These are phyloP conservation scores for Orbilia oligospora DNA, from an alignment of 2,329 filamentous ascomycete genomes.

Conservation along the genomic window DNA sequence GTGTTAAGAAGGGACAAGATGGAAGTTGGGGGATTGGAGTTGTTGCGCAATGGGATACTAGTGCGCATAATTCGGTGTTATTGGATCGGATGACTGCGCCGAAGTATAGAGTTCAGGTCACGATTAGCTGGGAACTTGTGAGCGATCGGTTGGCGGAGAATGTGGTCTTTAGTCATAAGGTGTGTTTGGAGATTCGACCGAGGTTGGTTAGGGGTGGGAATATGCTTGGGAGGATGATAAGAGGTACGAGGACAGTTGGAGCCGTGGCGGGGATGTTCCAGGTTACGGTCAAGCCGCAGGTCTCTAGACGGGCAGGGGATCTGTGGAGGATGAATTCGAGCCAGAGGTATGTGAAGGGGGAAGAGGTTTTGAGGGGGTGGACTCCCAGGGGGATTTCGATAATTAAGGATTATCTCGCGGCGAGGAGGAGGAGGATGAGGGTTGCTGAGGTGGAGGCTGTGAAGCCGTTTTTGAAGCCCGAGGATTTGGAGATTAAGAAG, in stretches of 20 bases:
- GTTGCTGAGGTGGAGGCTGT: conserved; percentile 84
- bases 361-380: conserved; percentile 88
- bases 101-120: conserved; percentile 90
- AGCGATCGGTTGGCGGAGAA: conserved; percentile 88
- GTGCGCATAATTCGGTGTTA: conserved; percentile 88
- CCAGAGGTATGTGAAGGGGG: conserved; percentile 95
- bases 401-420: conserved; percentile 85
- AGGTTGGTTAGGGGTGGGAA: conserved; percentile 83
- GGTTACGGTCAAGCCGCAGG: conserved; percentile 85
- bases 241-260: conserved; percentile 85
- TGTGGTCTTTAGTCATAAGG: conserved; percentile 86
- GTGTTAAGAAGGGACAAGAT: conserved; percentile 87
- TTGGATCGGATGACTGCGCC: conserved; percentile 95
- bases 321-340: conserved; percentile 97
- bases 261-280: conserved; percentile 90
- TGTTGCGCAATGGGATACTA: conserved; percentile 96
- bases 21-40: conserved; percentile 89
- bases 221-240: conserved; percentile 89
- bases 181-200: conserved; percentile 80
- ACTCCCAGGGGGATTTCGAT: conserved; percentile 89
- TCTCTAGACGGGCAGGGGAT: conserved; percentile 91
- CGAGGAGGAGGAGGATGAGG: conserved; percentile 80
- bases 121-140: conserved; percentile 85
- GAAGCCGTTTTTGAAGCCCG: conserved; percentile 75
- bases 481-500: conserved; percentile 56